Evolutionary conservation across 345 rosid genomes (phyloP), one percentile per base, ranked within the genome.

Genomic region (Excoecaria cochinchinensis): DNA sequence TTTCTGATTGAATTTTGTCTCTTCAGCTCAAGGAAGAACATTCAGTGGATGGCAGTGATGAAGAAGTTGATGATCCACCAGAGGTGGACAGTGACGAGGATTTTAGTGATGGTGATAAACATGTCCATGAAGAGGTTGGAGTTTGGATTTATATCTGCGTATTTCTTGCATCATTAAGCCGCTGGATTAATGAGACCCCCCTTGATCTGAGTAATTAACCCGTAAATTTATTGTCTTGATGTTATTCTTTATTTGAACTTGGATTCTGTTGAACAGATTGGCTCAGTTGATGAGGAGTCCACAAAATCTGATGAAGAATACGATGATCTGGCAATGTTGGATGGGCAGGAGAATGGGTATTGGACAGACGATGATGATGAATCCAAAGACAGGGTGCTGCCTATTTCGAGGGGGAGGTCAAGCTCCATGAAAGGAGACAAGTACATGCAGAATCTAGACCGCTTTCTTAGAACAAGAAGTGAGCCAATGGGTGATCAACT

Each of bases 261-360:
- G 67, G 67, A 24, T 65, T 40, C n/a, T 68, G 22, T 15, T 65
- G 72, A 17, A 61, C 88, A 96, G 98, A 81, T 90, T n/a, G 99
- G 99, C 4, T 96, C 99, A 2, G 99, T 96, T 38, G 99, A 96
- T 24, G 99, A 96, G 89, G 92, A 91, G 74, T 93, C 95, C 1
- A 90, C 97, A 39, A 93, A 90, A 74, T 89, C 98, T 6, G 99
- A 96, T 51, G 99, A 96, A 81, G 98, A 96, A 83, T 96, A 93
- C 12, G 97, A 92, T 66, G 99, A 96, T 86, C 92, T 96, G 63
- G 98, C 97, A 21, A 89, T 96, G 98, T 86, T 72, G 65, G 99
- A 96, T 78, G 71, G 78, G 51, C 81, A 74, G 36, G 84, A 84
- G 55, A 91, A 85, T 74, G 90, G 91, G n/a, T 92, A 90, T 60